phyloP scores from a whole-genome alignment of 2,329 filamentous ascomycete species.

The Sclerotinia minor region DNA sequence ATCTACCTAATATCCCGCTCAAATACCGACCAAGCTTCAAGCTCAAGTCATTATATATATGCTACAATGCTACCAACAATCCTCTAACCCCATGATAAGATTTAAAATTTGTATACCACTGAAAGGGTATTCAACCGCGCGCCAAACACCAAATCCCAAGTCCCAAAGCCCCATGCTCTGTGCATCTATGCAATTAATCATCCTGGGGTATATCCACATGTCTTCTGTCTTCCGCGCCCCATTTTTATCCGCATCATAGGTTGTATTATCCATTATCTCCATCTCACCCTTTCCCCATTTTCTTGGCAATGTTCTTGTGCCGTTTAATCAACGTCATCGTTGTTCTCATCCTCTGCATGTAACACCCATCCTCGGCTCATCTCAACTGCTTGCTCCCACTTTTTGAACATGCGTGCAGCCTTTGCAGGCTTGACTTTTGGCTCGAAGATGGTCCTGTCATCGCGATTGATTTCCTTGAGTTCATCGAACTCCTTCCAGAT shows the following conservation, averaged over 20 bases:
- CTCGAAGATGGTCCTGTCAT: slow-evolving; percentile 67
- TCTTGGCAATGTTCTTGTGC: background rate
- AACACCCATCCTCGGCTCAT: slow-evolving; percentile 72
- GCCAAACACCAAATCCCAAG: slow-evolving; percentile 15
- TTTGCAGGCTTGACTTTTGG: slow-evolving; percentile 61
- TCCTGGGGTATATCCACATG: slow-evolving; percentile 17
- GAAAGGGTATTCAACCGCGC: slow-evolving; percentile 11
- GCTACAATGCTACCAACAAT: slow-evolving; percentile 4
- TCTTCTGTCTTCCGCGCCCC: slow-evolving; percentile 14
- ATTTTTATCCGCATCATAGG: background rate
- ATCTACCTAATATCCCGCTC: background rate
- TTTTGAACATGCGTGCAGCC: slow-evolving; percentile 62
- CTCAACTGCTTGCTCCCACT: slow-evolving; percentile 73
- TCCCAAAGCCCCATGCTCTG: slow-evolving; percentile 3
- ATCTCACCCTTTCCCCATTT: background rate
- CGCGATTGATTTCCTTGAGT: slow-evolving; percentile 67
- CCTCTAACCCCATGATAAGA: background rate
- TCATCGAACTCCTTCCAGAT: slow-evolving; percentile 77
- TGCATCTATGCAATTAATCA: slow-evolving; percentile 13
- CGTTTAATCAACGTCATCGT: slow-evolving; percentile 18
- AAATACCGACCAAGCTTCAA: slow-evolving; percentile 7
- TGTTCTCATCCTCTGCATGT: slow-evolving; percentile 21
- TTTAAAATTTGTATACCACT: background rate
- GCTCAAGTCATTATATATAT: slow-evolving; percentile 14
- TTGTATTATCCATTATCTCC: slow-evolving; percentile 11